Conservation (phyloP, 176 grass and related monocot species). For the Carex myosuroides region DNA sequence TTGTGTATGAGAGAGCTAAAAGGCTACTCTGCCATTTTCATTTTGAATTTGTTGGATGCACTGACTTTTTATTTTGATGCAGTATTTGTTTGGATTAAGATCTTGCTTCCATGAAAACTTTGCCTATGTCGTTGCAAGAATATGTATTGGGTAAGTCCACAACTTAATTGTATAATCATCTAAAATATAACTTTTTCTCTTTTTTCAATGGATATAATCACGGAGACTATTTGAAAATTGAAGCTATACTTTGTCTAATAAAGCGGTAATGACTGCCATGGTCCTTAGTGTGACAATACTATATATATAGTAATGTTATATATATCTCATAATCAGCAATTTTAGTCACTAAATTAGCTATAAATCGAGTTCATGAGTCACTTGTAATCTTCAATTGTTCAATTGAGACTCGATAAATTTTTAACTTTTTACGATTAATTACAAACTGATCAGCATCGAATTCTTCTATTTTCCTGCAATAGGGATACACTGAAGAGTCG, state of each 20-base stretch:
- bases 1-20: not conserved
- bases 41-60: not conserved
- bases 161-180: not conserved
- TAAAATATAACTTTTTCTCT: not conserved
- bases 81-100: slow-evolving; percentile 48
- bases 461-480: not conserved
- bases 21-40: not conserved
- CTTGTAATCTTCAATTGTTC: not conserved
- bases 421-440: not conserved
- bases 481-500: not conserved
- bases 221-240: not conserved
- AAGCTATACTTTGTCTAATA: not conserved
- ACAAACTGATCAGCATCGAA: not conserved
- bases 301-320: not conserved
- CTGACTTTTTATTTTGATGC: not conserved
- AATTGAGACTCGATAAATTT: not conserved
- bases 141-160: slow-evolving; percentile 36
- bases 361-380: not conserved
- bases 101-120: slow-evolving; percentile 40
- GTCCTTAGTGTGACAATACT: not conserved
- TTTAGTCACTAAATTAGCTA: not conserved
- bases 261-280: not conserved
- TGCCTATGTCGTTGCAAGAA: slow-evolving; percentile 36
- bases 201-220: not conserved
- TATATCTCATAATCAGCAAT: not conserved